phyloP scores from a whole-genome alignment of 164 flowering plant genomes.

The Umbellularia californica region DNA sequence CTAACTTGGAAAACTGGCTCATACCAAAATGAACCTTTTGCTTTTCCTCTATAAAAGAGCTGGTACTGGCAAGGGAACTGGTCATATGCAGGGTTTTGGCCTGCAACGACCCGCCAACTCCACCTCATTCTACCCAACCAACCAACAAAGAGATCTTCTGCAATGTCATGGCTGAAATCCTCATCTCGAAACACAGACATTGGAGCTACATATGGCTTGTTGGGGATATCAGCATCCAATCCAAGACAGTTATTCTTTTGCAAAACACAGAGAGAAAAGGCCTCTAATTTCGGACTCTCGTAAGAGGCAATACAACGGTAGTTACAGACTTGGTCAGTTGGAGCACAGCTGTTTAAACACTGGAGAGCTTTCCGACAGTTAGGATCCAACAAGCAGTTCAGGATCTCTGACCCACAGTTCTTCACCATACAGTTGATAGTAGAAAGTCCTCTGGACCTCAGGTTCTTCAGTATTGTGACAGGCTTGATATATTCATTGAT shows the following conservation, averaged over 20 bases:
- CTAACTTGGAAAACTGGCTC: slow-evolving; percentile 91
- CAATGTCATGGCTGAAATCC: slow-evolving; percentile 57
- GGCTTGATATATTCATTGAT: slow-evolving; percentile 83
- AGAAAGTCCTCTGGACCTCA: slow-evolving; percentile 81
- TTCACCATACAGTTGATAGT: slow-evolving; percentile 82
- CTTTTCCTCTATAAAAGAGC: slow-evolving; percentile 87
- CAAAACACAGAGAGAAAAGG: slow-evolving; percentile 83
- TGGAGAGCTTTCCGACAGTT: slow-evolving; percentile 85
- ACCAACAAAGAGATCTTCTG: slow-evolving; percentile 91
- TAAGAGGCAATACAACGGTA: slow-evolving; percentile 90
- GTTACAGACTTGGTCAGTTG: slow-evolving; percentile 93
- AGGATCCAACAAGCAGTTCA: slow-evolving; percentile 81
- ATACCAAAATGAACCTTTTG: slow-evolving; percentile 92
- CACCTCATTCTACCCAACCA: slow-evolving; percentile 82
- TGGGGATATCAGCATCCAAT: slow-evolving; percentile 76
- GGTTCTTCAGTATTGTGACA: slow-evolving; percentile 59
- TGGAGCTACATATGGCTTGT: slow-evolving; percentile 66
- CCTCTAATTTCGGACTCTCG: slow-evolving; percentile 77
- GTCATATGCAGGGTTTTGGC: slow-evolving; percentile 98
- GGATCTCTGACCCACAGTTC: slow-evolving; percentile 76
- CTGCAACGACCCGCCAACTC: slow-evolving; percentile 98
- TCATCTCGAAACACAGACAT: slow-evolving; percentile 54
- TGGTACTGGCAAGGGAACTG: slow-evolving; percentile 98
- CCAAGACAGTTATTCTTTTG: slow-evolving; percentile 87
- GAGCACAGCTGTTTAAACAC: slow-evolving; percentile 84